These are phyloP conservation scores for Exophiala spinifera DNA, from an alignment of 2,329 filamentous ascomycete species.

Conservation along the genomic window DNA sequence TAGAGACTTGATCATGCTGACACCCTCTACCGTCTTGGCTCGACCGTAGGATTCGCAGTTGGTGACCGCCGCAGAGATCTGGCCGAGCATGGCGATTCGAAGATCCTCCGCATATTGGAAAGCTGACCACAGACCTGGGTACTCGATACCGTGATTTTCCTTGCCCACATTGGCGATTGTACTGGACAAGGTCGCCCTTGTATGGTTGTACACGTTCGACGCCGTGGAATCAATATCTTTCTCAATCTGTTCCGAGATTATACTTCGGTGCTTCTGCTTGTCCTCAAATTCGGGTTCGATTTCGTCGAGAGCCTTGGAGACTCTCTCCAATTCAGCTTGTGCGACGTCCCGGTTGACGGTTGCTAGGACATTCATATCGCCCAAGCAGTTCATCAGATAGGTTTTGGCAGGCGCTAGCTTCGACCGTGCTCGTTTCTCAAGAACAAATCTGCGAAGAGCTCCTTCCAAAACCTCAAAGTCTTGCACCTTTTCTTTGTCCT, in stretches of 20 bases:
- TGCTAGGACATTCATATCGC: constrained; percentile 79
- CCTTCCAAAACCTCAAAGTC: constrained; percentile 90
- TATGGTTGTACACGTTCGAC: constrained; percentile 80
- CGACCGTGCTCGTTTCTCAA: constrained; percentile 91
- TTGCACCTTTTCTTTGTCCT: constrained; percentile 81
- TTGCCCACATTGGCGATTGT: constrained; percentile 76
- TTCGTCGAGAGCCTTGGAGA: constrained; percentile 73
- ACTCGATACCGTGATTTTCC: constrained; percentile 74
- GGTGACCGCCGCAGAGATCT: constrained; percentile 75
- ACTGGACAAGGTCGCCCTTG: constrained; percentile 68
- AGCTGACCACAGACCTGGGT: constrained; percentile 78
- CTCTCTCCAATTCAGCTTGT: constrained; percentile 76
- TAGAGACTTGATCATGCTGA: constrained; percentile 82
- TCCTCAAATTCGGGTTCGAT: constrained; percentile 83
- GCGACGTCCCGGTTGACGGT: constrained; percentile 85
- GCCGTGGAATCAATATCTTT: constrained; percentile 79
- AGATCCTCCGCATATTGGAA: constrained; percentile 93
- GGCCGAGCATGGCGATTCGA: constrained; percentile 85
- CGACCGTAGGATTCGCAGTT: constrained; percentile 85
- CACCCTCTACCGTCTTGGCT: constrained; percentile 70
- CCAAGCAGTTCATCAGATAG: constrained; percentile 88
- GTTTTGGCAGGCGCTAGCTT: constrained; percentile 95
- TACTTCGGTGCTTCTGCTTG: constrained; percentile 72
- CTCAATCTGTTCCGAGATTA: constrained; percentile 79
- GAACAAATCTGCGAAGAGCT: constrained; percentile 84